phyloP scores from a whole-genome alignment of 345 rosid species.

The Triadica sebifera region DNA sequence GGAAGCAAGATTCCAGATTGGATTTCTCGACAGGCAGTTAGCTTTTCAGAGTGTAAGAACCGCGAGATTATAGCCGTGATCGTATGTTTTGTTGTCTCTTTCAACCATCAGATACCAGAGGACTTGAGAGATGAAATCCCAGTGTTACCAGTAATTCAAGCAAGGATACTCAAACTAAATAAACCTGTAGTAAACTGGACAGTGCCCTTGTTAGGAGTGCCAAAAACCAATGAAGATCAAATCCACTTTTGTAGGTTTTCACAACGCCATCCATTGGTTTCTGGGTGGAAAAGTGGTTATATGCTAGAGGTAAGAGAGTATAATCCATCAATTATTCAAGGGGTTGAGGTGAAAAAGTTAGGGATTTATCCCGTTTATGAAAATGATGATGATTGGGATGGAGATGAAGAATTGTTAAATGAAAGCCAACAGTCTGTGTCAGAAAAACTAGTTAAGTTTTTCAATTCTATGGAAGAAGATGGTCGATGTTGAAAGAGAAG shows the following conservation, averaged over 20 bases:
- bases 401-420: constrained; percentile 37
- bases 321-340: constrained; percentile 26
- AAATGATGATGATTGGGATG: constrained; percentile 45
- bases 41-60: no score
- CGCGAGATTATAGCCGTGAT: no score
- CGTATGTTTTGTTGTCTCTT: no score
- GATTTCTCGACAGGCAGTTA: no score
- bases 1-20: constrained; percentile 58
- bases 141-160: constrained; percentile 38
- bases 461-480: constrained; percentile 27
- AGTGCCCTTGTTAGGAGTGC: constrained; percentile 47
- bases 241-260: constrained; percentile 53
- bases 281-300: constrained; percentile 33
- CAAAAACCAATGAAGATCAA: constrained; percentile 42
- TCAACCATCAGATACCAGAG: no score
- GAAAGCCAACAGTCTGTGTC: constrained; percentile 42
- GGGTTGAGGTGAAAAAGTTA: constrained; percentile 37
- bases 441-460: constrained; percentile 39
- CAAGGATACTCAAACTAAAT: constrained; percentile 30
- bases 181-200: neutral
- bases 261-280: constrained; percentile 31
- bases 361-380: constrained; percentile 48
- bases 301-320: constrained; percentile 27
- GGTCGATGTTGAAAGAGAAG: neutral
- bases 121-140: constrained; percentile 35